phyloP scores from a whole-genome alignment of 1,139 yeast genomes.

The Debaryomyces robertsiae region DNA sequence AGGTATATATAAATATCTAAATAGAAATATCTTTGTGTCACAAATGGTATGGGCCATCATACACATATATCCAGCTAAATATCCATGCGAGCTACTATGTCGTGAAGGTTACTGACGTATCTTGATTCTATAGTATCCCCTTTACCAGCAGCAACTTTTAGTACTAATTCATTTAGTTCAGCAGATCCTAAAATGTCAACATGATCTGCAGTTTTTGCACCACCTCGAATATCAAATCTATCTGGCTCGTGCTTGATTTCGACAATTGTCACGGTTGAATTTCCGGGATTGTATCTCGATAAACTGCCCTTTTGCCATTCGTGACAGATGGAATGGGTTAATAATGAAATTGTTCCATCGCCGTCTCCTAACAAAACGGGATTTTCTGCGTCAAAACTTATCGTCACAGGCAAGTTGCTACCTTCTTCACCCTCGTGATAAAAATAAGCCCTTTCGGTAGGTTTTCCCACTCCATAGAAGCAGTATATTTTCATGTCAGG shows the following conservation, averaged over 20 bases:
- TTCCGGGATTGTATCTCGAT: constrained; percentile 82
- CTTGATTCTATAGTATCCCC: constrained; percentile 68
- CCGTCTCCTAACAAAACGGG: constrained; percentile 88
- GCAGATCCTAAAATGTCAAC: constrained; percentile 95
- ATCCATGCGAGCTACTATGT: constrained; percentile 56
- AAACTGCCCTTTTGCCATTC: constrained; percentile 73
- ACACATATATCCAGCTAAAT: constrained; percentile 19
- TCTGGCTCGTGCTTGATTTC: constrained; percentile 95
- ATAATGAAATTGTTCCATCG: constrained; percentile 89
- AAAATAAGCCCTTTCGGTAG: constrained; percentile 89
- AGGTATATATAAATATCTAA: too few species aligned
- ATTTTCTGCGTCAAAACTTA: constrained; percentile 55
- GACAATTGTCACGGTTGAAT: constrained; percentile 70
- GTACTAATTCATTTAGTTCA: constrained; percentile 80
- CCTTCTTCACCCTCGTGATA: constrained; percentile 66
- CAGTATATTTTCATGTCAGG: constrained; percentile 90
- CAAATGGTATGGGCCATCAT: neutral
- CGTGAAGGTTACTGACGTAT: constrained; percentile 59
- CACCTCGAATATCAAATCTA: constrained; percentile 91
- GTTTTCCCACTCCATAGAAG: constrained; percentile 93
- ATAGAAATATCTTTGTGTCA: constrained; percentile 6
- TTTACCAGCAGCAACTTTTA: constrained; percentile 79
- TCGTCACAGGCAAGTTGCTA: constrained; percentile 63
- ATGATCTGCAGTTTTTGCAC: constrained; percentile 97
- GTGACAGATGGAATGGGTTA: constrained; percentile 79